A percentile compares a stretch with the other conserved stretches of the same genome.
Conservation (phyloP, 768 basidiomycete species). For the Russula brevipes region DNA sequence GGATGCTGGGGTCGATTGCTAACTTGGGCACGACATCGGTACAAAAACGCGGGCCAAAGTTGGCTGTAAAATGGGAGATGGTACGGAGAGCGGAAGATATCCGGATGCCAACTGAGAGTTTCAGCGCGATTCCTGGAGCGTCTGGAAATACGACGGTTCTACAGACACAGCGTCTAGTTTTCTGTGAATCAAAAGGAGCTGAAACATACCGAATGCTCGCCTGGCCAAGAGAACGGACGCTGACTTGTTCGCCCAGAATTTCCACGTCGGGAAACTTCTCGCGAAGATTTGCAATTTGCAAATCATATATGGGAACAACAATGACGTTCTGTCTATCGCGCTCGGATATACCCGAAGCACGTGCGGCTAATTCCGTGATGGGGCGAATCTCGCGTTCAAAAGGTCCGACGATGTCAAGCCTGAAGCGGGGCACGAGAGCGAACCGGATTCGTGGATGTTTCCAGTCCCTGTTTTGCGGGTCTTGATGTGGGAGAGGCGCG, state of each 20-base stretch:
- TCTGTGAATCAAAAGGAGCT: not conserved
- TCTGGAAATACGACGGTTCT: conserved; percentile 46
- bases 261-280: conserved; percentile 41
- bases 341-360: conserved; percentile 29
- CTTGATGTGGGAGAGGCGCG: conserved; percentile 23
- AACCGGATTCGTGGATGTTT: conserved; percentile 49
- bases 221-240: conserved; percentile 42
- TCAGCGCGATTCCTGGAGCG: conserved; percentile 43
- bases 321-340: conserved; percentile 28
- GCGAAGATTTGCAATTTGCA: conserved; percentile 44
- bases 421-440: conserved; percentile 37
- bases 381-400: conserved; percentile 38
- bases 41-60: conserved; percentile 55
- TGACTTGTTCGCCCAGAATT: conserved; percentile 40
- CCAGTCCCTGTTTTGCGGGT: conserved; percentile 38
- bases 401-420: conserved; percentile 39
- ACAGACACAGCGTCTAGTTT: not conserved
- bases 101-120: conserved; percentile 50
- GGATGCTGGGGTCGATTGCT: conserved; percentile 38
- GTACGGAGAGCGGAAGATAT: conserved; percentile 55
- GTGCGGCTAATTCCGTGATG: conserved; percentile 35
- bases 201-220: conserved; percentile 47
- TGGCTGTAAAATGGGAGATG: conserved; percentile 54
- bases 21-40: conserved; percentile 45
- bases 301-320: conserved; percentile 50